phyloP scores from a whole-genome alignment of 257 asterid genomes.

The Gentiana straminea region DNA sequence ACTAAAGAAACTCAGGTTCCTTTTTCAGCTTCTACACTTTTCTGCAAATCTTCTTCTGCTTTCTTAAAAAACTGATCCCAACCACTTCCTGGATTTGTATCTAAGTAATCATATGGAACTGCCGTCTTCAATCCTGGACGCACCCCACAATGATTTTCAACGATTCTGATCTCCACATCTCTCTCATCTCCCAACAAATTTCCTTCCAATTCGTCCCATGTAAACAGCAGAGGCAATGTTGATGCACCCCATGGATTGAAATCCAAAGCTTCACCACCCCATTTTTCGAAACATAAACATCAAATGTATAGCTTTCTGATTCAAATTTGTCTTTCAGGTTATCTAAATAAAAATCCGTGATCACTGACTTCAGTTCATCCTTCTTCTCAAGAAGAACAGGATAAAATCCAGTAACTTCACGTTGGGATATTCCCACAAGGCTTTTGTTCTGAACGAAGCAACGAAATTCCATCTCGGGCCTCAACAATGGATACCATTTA shows the following conservation, averaged over 20 bases:
- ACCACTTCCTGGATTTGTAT: constrained; percentile 76
- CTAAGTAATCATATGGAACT: constrained; percentile 79
- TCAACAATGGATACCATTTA: constrained; percentile 63
- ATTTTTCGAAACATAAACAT: constrained; percentile 61
- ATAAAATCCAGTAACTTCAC: constrained; percentile 80
- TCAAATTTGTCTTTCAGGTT: constrained; percentile 42
- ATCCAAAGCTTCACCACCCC: constrained; percentile 72
- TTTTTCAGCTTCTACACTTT: constrained; percentile 25
- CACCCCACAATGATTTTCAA: constrained; percentile 53
- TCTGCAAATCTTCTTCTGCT: constrained; percentile 48
- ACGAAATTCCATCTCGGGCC: constrained; percentile 89
- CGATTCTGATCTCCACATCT: constrained; percentile 46
- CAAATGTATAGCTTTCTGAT: constrained; percentile 52
- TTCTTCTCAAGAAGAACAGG: constrained; percentile 52
- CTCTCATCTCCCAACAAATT: constrained; percentile 17
- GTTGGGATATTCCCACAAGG: constrained; percentile 63
- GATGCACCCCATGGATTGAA: constrained; percentile 89
- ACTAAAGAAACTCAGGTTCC: constrained; percentile 29
- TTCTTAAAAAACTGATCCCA: constrained; percentile 74
- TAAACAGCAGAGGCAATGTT: constrained; percentile 62
- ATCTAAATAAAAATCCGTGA: constrained; percentile 32
- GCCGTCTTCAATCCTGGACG: constrained; percentile 86
- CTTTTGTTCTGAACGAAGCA: constrained; percentile 42
- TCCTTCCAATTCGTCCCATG: constrained; percentile 79
- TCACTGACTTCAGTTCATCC: constrained; percentile 19